Evolutionary conservation across 2,329 filamentous ascomycete species (phyloP).

Genomic region (Colletotrichum sp.): DNA sequence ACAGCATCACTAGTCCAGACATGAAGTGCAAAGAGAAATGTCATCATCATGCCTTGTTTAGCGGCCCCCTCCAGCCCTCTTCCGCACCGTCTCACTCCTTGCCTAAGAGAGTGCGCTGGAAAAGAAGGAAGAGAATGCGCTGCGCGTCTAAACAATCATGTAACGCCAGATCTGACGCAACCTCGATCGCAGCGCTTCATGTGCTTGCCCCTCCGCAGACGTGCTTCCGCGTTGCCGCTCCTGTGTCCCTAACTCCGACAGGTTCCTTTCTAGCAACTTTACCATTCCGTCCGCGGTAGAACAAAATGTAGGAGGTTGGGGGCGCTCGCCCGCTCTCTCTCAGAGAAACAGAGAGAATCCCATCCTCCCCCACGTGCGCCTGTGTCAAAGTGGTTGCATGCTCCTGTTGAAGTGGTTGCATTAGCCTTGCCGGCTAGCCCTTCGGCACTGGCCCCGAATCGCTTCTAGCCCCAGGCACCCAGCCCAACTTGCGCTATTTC

Average conservation of each 20-base stretch:
- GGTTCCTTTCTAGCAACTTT: not conserved
- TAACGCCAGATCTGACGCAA: not conserved
- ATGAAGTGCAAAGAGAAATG: not conserved
- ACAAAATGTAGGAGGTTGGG: not conserved
- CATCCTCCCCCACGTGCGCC: slow-evolving; percentile 5
- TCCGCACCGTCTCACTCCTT: not conserved
- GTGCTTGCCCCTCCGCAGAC: not conserved
- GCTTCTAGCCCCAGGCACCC: not conserved
- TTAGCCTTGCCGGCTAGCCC: slow-evolving; percentile 14
- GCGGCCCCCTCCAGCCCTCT: not conserved
- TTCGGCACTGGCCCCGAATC: slow-evolving; percentile 10
- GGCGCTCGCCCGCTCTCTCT: not conserved
- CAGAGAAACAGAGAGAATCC: not conserved
- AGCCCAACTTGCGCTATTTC: not conserved
- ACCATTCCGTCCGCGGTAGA: not conserved
- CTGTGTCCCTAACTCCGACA: not conserved
- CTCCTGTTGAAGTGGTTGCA: slow-evolving; percentile 11
- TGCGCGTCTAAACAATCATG: not conserved
- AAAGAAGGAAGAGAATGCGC: not conserved
- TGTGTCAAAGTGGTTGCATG: slow-evolving; percentile 14
- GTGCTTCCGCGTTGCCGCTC: not conserved
- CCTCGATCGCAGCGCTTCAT: not conserved
- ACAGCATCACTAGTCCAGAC: not conserved
- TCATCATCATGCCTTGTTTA: not conserved
- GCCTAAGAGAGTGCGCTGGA: not conserved